Percentiles rank a stretch among this genome's conserved stretches.
Evolutionary conservation across 2,329 filamentous ascomycete species (phyloP).

Genomic region (Sporothrix globosa): DNA sequence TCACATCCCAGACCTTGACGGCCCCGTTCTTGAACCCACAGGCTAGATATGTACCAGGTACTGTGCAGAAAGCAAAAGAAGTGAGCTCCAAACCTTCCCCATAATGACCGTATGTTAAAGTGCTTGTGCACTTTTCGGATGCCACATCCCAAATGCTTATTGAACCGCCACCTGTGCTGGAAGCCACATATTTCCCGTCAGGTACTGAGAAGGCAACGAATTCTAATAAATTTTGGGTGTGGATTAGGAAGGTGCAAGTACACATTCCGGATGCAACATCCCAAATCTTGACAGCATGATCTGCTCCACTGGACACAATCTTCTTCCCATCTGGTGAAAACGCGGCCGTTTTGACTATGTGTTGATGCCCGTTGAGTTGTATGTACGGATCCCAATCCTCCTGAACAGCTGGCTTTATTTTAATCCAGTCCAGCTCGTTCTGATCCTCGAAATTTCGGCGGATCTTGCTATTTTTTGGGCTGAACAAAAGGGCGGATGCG

Average conservation of each 20-base stretch:
- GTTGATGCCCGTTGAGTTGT: not conserved
- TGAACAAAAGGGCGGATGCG: not conserved
- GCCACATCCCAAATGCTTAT: not conserved
- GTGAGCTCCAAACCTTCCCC: not conserved
- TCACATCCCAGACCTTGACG: not conserved
- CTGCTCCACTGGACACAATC: not conserved
- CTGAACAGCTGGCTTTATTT: not conserved
- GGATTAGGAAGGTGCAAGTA: not conserved
- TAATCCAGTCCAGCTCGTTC: not conserved
- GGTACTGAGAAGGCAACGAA: not conserved
- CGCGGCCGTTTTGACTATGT: not conserved
- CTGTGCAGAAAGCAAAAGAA: not conserved
- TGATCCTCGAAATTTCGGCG: not conserved
- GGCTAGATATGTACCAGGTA: not conserved
- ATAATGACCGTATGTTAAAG: not conserved
- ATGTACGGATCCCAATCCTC: not conserved
- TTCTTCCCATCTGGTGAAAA: not conserved
- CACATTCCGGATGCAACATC: not conserved
- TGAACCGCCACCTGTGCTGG: not conserved
- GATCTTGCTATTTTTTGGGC: slow-evolving; percentile 3
- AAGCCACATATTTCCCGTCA: not conserved
- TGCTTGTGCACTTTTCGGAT: not conserved
- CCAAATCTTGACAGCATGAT: not conserved
- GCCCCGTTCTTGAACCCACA: not conserved
- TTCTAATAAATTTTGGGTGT: not conserved